These are phyloP conservation scores for Sphagnum magellanicum DNA, from an alignment of 228 moss, liverwort and hornwort species.

Conservation along the genomic window DNA sequence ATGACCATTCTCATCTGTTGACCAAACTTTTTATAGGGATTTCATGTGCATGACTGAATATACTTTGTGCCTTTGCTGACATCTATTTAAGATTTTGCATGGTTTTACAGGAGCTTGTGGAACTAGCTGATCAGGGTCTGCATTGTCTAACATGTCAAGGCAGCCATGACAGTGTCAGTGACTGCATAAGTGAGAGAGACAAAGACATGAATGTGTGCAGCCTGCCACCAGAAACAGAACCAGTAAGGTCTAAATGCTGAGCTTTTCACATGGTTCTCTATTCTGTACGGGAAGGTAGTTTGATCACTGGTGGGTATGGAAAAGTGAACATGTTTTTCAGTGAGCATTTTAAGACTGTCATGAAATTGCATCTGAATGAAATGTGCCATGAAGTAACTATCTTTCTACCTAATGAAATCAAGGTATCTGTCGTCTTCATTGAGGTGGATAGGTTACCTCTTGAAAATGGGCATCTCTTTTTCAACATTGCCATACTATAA, in stretches of 20 bases:
- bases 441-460: too few species aligned
- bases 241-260: neutral
- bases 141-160: conserved; percentile 40
- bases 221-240: neutral
- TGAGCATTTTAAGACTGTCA: too few species aligned
- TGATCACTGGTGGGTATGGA: too few species aligned
- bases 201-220: neutral
- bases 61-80: too few species aligned
- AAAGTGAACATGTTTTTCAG: too few species aligned
- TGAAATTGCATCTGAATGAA: too few species aligned
- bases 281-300: too few species aligned
- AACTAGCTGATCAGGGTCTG: conserved; percentile 34
- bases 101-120: conserved; percentile 49
- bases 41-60: neutral
- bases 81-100: neutral
- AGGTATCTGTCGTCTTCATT: too few species aligned
- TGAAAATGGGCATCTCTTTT: too few species aligned
- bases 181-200: neutral
- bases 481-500: too few species aligned
- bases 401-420: too few species aligned
- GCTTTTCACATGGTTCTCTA: neutral
- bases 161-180: neutral
- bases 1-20: neutral
- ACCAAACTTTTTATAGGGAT: neutral
- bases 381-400: too few species aligned